A percentile compares a stretch with the other conserved stretches of the same genome.
phyloP scores from a whole-genome alignment of 1,284 basidiomycete species.

The Rhizoctonia solani region DNA sequence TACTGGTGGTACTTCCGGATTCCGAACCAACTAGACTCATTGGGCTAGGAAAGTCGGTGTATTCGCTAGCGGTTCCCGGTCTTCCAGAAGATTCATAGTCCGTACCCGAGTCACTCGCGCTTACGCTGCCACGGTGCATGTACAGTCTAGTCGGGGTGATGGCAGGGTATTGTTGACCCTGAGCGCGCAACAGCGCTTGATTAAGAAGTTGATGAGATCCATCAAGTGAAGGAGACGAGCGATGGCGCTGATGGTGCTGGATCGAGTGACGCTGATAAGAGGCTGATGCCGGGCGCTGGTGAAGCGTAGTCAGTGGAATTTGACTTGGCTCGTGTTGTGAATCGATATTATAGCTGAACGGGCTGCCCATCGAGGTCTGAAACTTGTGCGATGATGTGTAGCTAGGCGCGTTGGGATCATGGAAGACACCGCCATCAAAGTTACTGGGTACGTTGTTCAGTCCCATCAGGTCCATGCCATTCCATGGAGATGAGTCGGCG shows the following conservation, averaged over 20 bases:
- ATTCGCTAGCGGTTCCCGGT: constrained; percentile 16
- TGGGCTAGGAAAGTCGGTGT: constrained; percentile 26
- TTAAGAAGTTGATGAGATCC: constrained; percentile 17
- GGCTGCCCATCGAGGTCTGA: constrained; percentile 1
- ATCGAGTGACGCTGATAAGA: background rate
- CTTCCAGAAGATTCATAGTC: constrained; percentile 27
- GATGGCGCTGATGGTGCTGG: constrained; percentile 19
- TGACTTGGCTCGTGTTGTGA: no score
- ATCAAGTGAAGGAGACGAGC: constrained; percentile 22
- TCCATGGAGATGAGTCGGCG: constrained; percentile 23
- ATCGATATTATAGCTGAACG: no score
- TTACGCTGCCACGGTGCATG: constrained; percentile 30
- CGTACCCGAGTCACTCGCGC: constrained; percentile 26
- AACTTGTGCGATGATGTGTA: constrained; percentile 17
- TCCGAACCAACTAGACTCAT: constrained; percentile 24
- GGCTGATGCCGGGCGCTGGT: constrained; percentile 15
- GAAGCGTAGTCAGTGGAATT: constrained; percentile 5
- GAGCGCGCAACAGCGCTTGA: constrained; percentile 14
- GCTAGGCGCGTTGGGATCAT: constrained; percentile 21
- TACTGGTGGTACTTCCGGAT: background rate
- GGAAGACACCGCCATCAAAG: constrained; percentile 14
- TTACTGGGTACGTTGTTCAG: background rate
- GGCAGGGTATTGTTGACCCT: constrained; percentile 26
- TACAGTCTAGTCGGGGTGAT: constrained; percentile 9
- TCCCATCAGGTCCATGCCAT: constrained; percentile 17